Evolutionary conservation across 1,284 basidiomycete genomes (phyloP).

Genomic region (Phylloporus gajari): DNA sequence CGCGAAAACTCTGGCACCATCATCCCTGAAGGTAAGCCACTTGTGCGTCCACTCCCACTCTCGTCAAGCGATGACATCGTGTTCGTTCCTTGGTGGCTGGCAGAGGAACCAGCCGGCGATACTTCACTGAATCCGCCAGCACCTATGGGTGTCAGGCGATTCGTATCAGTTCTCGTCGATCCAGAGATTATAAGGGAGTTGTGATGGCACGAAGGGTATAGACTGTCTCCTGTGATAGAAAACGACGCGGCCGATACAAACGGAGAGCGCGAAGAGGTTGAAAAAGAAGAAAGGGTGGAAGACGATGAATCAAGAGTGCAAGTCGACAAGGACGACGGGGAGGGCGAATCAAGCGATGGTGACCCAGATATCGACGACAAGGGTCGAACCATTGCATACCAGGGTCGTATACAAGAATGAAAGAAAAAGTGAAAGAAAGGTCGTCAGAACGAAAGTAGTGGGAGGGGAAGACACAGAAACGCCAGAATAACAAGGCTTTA

Average conservation of each 20-base stretch:
- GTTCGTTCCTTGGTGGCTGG: conserved; percentile 27
- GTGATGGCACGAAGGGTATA: not conserved
- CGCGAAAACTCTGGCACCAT: conserved; percentile 25
- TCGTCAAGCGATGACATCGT: conserved; percentile 34
- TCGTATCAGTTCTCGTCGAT: conserved; percentile 24
- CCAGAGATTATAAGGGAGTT: not conserved
- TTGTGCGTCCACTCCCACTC: conserved; percentile 20
- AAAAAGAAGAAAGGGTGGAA: conserved; percentile 18
- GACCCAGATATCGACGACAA: conserved; percentile 6
- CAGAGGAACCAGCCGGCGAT: conserved; percentile 39
- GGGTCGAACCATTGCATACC: conserved; percentile 18
- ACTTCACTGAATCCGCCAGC: conserved; percentile 23
- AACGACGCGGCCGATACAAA: not conserved
- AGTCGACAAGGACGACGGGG: conserved; percentile 11
- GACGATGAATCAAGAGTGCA: conserved; percentile 12
- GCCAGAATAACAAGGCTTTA: not conserved
- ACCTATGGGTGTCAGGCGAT: conserved; percentile 17
- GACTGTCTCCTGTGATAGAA: not conserved
- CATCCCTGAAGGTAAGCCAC: conserved; percentile 32
- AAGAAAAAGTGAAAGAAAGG: not conserved
- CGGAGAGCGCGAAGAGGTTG: conserved; percentile 6
- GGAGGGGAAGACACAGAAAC: not conserved
- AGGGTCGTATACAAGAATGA: not conserved
- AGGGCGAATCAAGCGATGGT: conserved; percentile 3
- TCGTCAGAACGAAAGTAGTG: conserved; percentile 17